Base-by-base conservation (phyloP, 192 early-diverging fungal species). In the Spinellus fusiger region DNA sequence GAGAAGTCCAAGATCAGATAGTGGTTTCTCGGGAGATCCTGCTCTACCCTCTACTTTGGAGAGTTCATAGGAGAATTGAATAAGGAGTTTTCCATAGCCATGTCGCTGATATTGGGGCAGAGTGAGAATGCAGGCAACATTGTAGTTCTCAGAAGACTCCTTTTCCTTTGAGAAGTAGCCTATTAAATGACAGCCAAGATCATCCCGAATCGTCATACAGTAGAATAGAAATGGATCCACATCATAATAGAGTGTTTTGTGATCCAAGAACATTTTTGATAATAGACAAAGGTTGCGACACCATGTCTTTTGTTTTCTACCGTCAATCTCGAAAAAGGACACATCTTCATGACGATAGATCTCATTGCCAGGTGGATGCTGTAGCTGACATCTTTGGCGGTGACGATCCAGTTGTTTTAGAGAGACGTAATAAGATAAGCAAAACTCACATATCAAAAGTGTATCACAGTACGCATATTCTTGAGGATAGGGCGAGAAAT, bases 91-190 rank as follows among this genome's bases (percentile, higher is more conserved):
- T 4, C 97, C 97, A 69, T 85, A 99, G 18, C 97, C 97, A 85
- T 85, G 90, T 26, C 95, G 80, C 78, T 99, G 97, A 66, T 94
- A 88, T 68, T 96, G 94, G 12, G 97, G 97, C 56, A 99, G 79
- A 10, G 97, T 99, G 53, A 99, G 70, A 61, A 99, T 99, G 77
- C 97, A 99, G 0, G 97, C 95, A 23, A 99, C 78, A 72, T 99
- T 99, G 79, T 97, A 99, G 54, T 93, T 91, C 53, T 96, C 93
- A 1, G 87, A 77, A 1, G 90, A 93, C 68, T 96, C 95, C 76
- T 99, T 99, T 65, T 99, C 97, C 70, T 99, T 99, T 51, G 93
- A 95, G 71, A 99, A 99, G 71, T 99, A 99, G 5, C 97, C 97
- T 54, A 99, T 87, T 29, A 98, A 71, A 68, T 96, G 93, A 59